Evolutionary conservation across 192 early-diverging fungal species (phyloP).

Genomic region (Linnemannia elongata): DNA sequence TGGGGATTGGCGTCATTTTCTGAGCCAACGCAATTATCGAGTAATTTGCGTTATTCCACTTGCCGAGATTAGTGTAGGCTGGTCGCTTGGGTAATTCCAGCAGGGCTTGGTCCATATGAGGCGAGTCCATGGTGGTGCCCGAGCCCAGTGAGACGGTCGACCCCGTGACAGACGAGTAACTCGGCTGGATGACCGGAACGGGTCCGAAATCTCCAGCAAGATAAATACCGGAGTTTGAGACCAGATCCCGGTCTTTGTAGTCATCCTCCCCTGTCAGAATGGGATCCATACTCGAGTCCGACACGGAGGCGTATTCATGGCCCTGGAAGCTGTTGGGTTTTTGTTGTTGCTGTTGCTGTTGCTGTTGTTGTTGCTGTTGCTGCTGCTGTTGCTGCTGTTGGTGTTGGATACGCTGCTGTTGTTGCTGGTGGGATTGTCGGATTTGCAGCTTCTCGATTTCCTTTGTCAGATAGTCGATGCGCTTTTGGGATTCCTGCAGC

Average conservation of each 20-base stretch:
- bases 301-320: conserved; percentile 34
- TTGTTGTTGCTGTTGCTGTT: conserved; percentile 12
- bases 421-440: conserved; percentile 64
- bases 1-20: conserved; percentile 36
- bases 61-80: conserved; percentile 52
- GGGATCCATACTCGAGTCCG: conserved; percentile 50
- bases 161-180: conserved; percentile 27
- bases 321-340: conserved; percentile 25
- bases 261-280: conserved; percentile 52
- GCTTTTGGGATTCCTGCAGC: conserved; percentile 74
- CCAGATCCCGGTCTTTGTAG: conserved; percentile 48
- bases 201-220: conserved; percentile 55
- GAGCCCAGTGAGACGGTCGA: conserved; percentile 27
- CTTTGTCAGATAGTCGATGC: conserved; percentile 77
- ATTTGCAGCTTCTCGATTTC: conserved; percentile 74
- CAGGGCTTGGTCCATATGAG: conserved; percentile 30
- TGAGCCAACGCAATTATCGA: conserved; percentile 8
- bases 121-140: conserved; percentile 44
- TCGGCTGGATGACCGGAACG: conserved; percentile 28
- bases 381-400: conserved; percentile 44
- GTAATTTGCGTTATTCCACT: conserved; percentile 15
- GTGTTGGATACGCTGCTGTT: conserved; percentile 47
- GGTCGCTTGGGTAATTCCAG: conserved; percentile 50
- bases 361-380: conserved; percentile 34
- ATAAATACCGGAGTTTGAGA: conserved; percentile 37